phyloP scores from a whole-genome alignment of 768 basidiomycete species.

The Termitomyces sp. region DNA sequence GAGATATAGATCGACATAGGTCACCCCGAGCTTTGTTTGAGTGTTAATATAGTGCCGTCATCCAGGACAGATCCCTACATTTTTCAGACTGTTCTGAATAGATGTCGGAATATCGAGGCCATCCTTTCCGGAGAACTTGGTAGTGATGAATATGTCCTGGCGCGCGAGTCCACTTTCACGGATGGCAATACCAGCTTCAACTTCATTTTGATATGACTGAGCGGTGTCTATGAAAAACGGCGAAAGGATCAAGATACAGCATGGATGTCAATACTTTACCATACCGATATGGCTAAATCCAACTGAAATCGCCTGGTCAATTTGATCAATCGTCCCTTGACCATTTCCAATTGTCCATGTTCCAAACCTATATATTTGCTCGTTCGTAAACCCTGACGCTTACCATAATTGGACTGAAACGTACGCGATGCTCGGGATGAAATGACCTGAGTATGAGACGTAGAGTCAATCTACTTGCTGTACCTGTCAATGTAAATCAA shows the following conservation, averaged over 20 bases:
- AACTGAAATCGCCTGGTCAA: conserved; percentile 58
- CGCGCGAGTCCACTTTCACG: conserved; percentile 54
- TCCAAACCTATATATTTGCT: conserved; percentile 37
- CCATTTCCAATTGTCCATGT: conserved; percentile 64
- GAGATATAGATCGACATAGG: conserved; percentile 69
- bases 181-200: conserved; percentile 50
- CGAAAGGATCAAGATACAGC: not conserved
- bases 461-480: no score
- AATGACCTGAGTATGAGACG: conserved; percentile 29
- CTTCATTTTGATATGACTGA: conserved; percentile 58
- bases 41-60: not conserved
- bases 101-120: conserved; percentile 52
- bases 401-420: not conserved
- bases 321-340: conserved; percentile 46
- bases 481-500: no score
- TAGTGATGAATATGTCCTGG: conserved; percentile 61
- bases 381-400: not conserved
- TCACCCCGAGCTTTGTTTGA: conserved; percentile 50
- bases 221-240: conserved; percentile 48
- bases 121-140: conserved; percentile 54
- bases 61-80: conserved; percentile 31
- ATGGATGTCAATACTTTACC: conserved; percentile 9
- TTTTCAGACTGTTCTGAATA: conserved; percentile 52
- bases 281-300: conserved; percentile 64
- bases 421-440: conserved; percentile 41